These are phyloP conservation scores for Sclerospora graminicola DNA, from an alignment of 352 stramenopile species.

Conservation along the genomic window DNA sequence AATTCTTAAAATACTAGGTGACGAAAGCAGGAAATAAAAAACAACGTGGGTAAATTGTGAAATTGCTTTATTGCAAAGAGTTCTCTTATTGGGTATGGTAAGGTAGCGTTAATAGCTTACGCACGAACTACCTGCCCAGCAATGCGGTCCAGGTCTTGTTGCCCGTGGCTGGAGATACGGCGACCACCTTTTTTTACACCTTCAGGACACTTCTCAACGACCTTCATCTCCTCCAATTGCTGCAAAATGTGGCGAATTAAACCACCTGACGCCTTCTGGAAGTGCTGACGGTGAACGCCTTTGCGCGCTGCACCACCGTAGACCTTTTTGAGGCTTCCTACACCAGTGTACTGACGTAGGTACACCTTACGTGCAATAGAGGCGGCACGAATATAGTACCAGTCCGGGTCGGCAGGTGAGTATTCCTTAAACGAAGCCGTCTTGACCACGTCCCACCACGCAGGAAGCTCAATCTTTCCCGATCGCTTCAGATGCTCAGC, in stretches of 20 bases:
- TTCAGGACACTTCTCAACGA: conserved; percentile 92
- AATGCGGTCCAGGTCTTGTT: conserved; percentile 99
- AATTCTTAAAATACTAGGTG: no score
- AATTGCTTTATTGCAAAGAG: conserved; percentile 55
- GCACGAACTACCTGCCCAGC: conserved; percentile 88
- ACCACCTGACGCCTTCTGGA: conserved; percentile 92
- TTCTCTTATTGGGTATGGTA: not conserved
- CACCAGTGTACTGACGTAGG: conserved; percentile 92
- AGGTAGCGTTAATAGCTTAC: conserved; percentile 29
- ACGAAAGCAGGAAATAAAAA: no score
- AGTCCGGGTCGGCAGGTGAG: conserved; percentile 95
- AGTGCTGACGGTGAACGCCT: conserved; percentile 92
- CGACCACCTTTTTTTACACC: conserved; percentile 90
- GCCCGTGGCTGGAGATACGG: conserved; percentile 93
- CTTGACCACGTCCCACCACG: conserved; percentile 98
- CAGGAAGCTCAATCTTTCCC: conserved; percentile 97
- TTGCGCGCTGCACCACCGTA: conserved; percentile 92
- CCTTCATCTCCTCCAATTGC: conserved; percentile 97
- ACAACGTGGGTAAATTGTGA: no score
- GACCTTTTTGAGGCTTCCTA: conserved; percentile 96
- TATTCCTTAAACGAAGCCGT: conserved; percentile 97
- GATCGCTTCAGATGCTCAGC: conserved; percentile 98
- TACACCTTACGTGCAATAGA: conserved; percentile 98
- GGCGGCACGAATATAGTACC: conserved; percentile 97
- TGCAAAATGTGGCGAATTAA: conserved; percentile 97